These are phyloP conservation scores for Leucocoprinus sp. DNA, from an alignment of 768 basidiomycete genomes.

Conservation along the genomic window DNA sequence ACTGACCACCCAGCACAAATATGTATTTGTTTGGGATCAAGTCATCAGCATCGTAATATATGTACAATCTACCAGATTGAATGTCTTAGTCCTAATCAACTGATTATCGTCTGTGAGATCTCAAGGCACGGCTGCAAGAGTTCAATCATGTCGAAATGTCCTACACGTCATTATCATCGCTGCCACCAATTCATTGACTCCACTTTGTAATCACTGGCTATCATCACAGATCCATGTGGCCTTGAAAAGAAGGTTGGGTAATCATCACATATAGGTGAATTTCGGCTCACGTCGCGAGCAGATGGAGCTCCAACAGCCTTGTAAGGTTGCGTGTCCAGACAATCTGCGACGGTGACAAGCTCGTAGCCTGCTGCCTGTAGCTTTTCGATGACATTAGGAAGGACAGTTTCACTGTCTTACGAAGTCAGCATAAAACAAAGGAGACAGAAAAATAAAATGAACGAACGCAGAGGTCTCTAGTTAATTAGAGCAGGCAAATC, in stretches of 20 bases:
- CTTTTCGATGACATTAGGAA: constrained; percentile 27
- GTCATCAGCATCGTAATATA: too few relatives aligned
- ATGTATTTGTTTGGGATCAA: too few relatives aligned
- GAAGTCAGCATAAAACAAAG: background rate
- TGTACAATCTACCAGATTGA: too few relatives aligned
- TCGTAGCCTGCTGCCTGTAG: constrained; percentile 29
- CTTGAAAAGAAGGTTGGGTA: background rate
- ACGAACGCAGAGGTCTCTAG: constrained; percentile 10
- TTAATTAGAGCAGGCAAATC: too few relatives aligned
- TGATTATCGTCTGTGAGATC: too few relatives aligned
- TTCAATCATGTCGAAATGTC: too few relatives aligned
- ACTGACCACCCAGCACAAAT: too few relatives aligned
- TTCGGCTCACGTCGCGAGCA: background rate
- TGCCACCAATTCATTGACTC: too few relatives aligned
- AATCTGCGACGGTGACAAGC: constrained; percentile 32
- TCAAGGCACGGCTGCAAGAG: too few relatives aligned
- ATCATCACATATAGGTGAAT: background rate
- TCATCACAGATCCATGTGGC: background rate
- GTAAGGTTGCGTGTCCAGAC: constrained; percentile 27
- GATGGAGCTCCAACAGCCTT: constrained; percentile 20
- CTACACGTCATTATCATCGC: too few relatives aligned
- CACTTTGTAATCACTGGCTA: background rate
- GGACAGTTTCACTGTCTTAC: constrained; percentile 19
- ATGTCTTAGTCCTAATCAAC: too few relatives aligned
- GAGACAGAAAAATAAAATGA: background rate